These are phyloP conservation scores for Poa pratensis DNA, from an alignment of 176 grass and related monocot genomes.

Conservation along the genomic window DNA sequence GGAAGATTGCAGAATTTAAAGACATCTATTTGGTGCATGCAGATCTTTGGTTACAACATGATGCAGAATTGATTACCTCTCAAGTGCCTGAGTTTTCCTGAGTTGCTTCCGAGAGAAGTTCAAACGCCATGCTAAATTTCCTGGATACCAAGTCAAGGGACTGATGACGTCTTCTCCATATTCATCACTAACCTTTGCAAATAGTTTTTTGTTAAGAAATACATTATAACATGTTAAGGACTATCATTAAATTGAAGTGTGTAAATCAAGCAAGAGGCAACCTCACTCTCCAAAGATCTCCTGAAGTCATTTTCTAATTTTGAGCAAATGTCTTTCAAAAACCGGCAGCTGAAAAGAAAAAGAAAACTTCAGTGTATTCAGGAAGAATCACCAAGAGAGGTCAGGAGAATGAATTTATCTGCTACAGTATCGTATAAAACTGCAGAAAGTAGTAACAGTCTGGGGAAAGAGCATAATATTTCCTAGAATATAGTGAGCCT, in stretches of 20 bases:
- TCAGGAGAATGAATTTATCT: neutral
- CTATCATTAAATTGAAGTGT: conserved; percentile 15
- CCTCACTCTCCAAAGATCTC: conserved; percentile 73
- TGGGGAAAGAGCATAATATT: conserved; percentile 22
- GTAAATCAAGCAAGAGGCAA: conserved; percentile 33
- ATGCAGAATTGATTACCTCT: conserved; percentile 62
- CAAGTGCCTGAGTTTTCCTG: conserved; percentile 82
- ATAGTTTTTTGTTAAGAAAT: conserved; percentile 10
- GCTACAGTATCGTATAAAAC: neutral
- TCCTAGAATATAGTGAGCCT: neutral
- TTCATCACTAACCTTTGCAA: conserved; percentile 69
- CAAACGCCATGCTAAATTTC: conserved; percentile 94
- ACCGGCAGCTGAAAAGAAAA: conserved; percentile 70
- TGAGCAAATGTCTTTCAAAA: conserved; percentile 69
- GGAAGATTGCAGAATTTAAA: conserved; percentile 24
- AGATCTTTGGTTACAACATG: conserved; percentile 20
- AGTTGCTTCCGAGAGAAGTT: conserved; percentile 94
- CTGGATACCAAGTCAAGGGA: conserved; percentile 87
- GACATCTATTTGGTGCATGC: neutral
- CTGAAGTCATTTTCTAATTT: conserved; percentile 79
- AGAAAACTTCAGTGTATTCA: neutral
- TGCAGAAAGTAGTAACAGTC: conserved; percentile 19
- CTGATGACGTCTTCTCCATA: conserved; percentile 71
- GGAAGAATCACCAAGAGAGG: conserved; percentile 14
- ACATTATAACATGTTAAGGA: conserved; percentile 18